Evolutionary conservation across 495 filamentous ascomycete species (phyloP), one percentile per base, ranked within the genome.

Genomic region (Aspergillus mulundensis): DNA sequence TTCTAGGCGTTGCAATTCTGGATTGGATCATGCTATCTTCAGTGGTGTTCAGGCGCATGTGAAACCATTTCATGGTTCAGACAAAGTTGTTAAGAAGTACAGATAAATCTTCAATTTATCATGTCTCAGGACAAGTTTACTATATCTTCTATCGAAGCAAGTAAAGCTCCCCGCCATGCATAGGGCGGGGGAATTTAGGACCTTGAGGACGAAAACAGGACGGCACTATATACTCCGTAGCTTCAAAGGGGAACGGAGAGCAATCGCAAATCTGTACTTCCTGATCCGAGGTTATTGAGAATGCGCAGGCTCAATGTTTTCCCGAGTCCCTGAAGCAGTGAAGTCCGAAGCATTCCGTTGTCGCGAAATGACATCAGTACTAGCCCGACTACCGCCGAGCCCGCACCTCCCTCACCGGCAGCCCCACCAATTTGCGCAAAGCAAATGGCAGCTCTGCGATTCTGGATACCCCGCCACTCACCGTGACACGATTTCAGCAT

Each of bases 371-470:
- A 74, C 71, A 74, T 78, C 72, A 75, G 71, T 74, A n/a, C n/a
- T n/a, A 15, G 32, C 70, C 75, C 75, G 75, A 71, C 73, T 72
- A 70, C 75, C 72, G 70, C 75, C 72, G 73, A 74, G 64, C 38
- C 40, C 56, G 59, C 53, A 58, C 62, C 58, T 64, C 61, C 24
- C 30, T 65, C 64, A 68, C 69, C 71, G 71, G 62, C 18, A 57
- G 58, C 63, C 68, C 68, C 68, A 70, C 68, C 62, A 66, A 36
- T n/a, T 25, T 20, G 38, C 50, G 50, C 57, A 63, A n/a, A 59
- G 58, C 48, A 50, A 53, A 47, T 36, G 38, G 52, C 15, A 32
- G 41, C 53, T 39, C n/a, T 34, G 11, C n/a, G 11, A 47, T 34
- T 28, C 24, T 44, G 32, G 32, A 36, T 64, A 67, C 65, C 65